Evolutionary conservation across 1,284 basidiomycete species (phyloP), one percentile per base, ranked within the genome.

Genomic region (Ceratobasidium sp.): DNA sequence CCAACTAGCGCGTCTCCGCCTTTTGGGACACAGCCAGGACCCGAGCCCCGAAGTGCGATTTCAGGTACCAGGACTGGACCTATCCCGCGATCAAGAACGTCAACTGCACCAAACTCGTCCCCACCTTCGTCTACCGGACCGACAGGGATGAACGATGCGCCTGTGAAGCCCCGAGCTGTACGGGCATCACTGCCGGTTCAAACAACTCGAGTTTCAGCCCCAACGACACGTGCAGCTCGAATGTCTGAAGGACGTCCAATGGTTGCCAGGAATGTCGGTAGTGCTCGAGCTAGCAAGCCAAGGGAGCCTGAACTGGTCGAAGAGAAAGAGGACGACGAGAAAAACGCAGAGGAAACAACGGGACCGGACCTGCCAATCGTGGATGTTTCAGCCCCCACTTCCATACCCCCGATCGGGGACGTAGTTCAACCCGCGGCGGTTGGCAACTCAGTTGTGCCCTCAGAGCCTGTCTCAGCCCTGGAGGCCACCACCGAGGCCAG

Each of bases 131-230:
- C 31, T 19, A 51, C 24, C 14, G 46, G 63, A 46, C n/a, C n/a
- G n/a, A 34, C 34, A 34, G 34, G 34, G 34, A 34, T 34, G 34
- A 34, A 34, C 34, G 34, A 34, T 19, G 7, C 27, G 19, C 62
- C 62, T 9, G 14, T 41, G 5, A 61, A 46, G 46, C 6, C 41
- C 11, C 56, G 69, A 29, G 46, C 53, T 22, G 59, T 56, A 1
- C 69, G 69, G 19, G 14, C 69, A 24, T 72, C 69, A 4, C 56
- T 72, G 13, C 69, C 69, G n/a, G 56, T 58, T 4, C 66, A 68
- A 39, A 56, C 39, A 11, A 37, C 65, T 27, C 65, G 39, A 3
- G 41, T 24, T 14, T 48, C 46, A 19, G 22, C 24, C 27, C n/a
- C 58, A 11, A 46, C 64, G 16, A 54, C 58, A 19, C 54, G 68